Percentiles rank a stretch among this genome's conserved stretches.
These are phyloP conservation scores for Nephelium lappaceum DNA, from an alignment of 345 rosid genomes.

Conservation along the genomic window DNA sequence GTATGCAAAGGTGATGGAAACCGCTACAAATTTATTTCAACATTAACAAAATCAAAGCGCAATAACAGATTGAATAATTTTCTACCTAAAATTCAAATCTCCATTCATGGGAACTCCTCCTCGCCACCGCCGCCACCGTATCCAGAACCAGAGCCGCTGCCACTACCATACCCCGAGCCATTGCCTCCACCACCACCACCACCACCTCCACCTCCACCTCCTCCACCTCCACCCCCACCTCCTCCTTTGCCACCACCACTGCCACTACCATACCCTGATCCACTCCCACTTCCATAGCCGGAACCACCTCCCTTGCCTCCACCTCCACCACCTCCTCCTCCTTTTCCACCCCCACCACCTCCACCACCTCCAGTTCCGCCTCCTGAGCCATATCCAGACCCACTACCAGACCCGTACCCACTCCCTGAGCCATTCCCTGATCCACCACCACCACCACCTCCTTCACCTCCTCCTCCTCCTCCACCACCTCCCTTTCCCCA, in stretches of 20 bases:
- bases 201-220: slow-evolving; percentile 24
- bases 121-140: slow-evolving; percentile 31
- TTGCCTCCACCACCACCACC: slow-evolving; percentile 45
- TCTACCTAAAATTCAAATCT: slow-evolving; percentile 2
- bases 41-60: slow-evolving; percentile 10
- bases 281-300: slow-evolving; percentile 23
- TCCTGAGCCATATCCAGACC: slow-evolving; percentile 35
- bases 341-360: slow-evolving; percentile 38
- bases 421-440: slow-evolving; percentile 3
- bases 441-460: neutral
- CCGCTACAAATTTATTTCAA: slow-evolving; percentile 29
- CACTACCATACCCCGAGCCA: slow-evolving; percentile 34
- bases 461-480: slow-evolving; percentile 22
- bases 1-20: neutral
- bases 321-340: slow-evolving; percentile 39
- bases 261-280: slow-evolving; percentile 32
- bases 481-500: slow-evolving; percentile 20
- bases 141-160: slow-evolving; percentile 26
- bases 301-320: slow-evolving; percentile 30
- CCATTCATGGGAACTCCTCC: slow-evolving; percentile 30
- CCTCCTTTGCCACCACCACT: slow-evolving; percentile 34
- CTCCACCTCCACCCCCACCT: slow-evolving; percentile 26
- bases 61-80: neutral
- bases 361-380: slow-evolving; percentile 32
- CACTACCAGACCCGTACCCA: slow-evolving; percentile 31